Evolutionary conservation across 371 early-diverging fungal genomes (phyloP), one percentile per base, ranked within the genome.

Genomic region (Mucor ambiguus): DNA sequence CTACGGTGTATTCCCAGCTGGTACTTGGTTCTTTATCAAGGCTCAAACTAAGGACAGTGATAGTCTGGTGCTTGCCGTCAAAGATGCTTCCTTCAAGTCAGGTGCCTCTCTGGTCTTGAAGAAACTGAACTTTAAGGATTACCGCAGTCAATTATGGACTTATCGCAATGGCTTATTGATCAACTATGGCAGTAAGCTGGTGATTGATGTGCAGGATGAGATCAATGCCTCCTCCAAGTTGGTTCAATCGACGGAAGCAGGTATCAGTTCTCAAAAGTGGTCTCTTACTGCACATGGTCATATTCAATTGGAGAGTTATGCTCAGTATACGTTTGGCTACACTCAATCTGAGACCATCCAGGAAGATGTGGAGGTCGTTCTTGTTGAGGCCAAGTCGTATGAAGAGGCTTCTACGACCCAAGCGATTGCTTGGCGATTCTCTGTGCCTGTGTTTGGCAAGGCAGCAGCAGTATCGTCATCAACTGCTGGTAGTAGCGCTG

Each of bases 121-220:
- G 43, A 77, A 74, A 35, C 61, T 79, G 24, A 75, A 69, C 16
- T 79, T 71, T 38, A 64, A 75, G 46, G 76, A 77, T 14, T 79
- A 65, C 63, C 73, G 67, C 52, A 63, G 61, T 49, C 87, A 85
- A 66, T 75, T 87, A 10, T 87, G 87, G 87, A 79, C 80, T 33
- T 82, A 75, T 68, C 74, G 79, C 14, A 67, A 79, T 63, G 83
- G 82, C 65, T 67, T 77, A 58, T 64, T 87, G 61, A 74, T 82
- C 70, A 87, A 87, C 58, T 84, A 83, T 67, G 84, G 84, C 41
- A 82, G 75, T 55, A 76, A 78, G 22, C 64, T 73, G 60, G 83
- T 78, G 0, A 70, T 86, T 49, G 77, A 74, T 38, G 63, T 79
- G 3, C 29, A 69, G 24, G 79, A 72, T 62, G 69, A 65, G 4